Base-by-base conservation (phyloP, 495 filamentous ascomycete species). In the Astrothelium macrocarpum region DNA sequence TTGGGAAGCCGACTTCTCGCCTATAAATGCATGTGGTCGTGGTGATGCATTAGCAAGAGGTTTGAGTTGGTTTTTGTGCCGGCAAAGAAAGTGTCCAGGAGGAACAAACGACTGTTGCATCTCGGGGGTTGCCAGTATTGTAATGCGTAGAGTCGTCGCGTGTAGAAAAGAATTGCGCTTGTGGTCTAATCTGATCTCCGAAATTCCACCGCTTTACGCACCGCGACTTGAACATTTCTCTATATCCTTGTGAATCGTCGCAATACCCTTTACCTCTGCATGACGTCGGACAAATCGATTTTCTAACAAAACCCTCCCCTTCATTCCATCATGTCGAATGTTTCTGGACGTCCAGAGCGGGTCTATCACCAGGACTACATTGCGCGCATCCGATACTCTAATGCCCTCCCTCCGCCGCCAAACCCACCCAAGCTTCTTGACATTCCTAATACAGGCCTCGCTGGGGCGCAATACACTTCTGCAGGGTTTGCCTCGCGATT, bases 381-480 rank as follows among this genome's bases (percentile, higher is more conserved):
- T 66, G 93, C 91, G 53, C 88, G 93, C 61, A 87, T 96, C 62
- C 85, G 94, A 71, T 98, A 95, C 75, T 89, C 90, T 66, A 98
- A 98, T 83, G 84, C 89, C 58, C 85, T 98, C 4, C 94, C 94
- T 46, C 91, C 94, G 34, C 94, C 94, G 28, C 88, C 92, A 59
- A 89, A 89, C 72, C 91, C 91, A 1, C 94, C 95, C 1, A 98
- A 97, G 79, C 87, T 97, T 60, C 87, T 98, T 68, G 89, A 97
- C 64, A 95, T 98, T 66, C 93, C 94, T 7, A 95, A 93, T 69
- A 89, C 88, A 62, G 95, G 95, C 16, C 81, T 97, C 23, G 80
- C 87, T 10, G 84, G 82, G 71, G 84, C 82, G 60, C 87, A 91
- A 69, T 97, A 96, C 74, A 91, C 93, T 16, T 87, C 85, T 11